Conservation (phyloP, 2,329 filamentous ascomycete genomes). For the Cercospora citrullina region DNA sequence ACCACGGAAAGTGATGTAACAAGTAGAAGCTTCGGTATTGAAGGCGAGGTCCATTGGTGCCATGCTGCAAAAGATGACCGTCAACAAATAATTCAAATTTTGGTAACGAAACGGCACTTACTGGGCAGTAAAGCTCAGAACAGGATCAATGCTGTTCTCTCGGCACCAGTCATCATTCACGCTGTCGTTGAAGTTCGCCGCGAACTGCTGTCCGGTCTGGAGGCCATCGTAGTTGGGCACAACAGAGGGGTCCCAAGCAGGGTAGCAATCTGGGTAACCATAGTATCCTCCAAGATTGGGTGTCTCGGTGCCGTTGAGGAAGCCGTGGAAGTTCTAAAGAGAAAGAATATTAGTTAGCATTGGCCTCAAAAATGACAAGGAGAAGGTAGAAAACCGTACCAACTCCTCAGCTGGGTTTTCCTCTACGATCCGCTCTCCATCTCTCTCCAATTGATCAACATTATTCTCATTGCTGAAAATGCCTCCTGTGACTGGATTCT, state of each 20-base stretch:
- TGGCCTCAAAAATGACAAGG: background rate
- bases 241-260: slow-evolving; percentile 60
- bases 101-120: background rate
- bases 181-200: slow-evolving; percentile 50
- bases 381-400: background rate
- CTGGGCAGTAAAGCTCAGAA: slow-evolving; percentile 65
- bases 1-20: slow-evolving; percentile 71
- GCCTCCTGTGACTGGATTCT: slow-evolving; percentile 55
- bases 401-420: slow-evolving; percentile 74
- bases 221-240: slow-evolving; percentile 49
- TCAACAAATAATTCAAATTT: background rate
- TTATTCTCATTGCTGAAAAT: slow-evolving; percentile 68
- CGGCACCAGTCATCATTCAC: slow-evolving; percentile 41
- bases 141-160: slow-evolving; percentile 40
- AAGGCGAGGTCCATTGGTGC: slow-evolving; percentile 73
- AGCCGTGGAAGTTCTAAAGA: slow-evolving; percentile 66
- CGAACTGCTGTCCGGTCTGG: slow-evolving; percentile 53
- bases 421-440: slow-evolving; percentile 42
- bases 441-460: slow-evolving; percentile 58
- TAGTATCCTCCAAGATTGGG: slow-evolving; percentile 57
- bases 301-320: slow-evolving; percentile 52
- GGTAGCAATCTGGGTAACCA: slow-evolving; percentile 70
- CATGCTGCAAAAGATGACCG: slow-evolving; percentile 39
- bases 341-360: background rate
- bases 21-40: slow-evolving; percentile 55